Conservation (phyloP, 108 stramenopile species). For the Conticribra weissflogii region DNA sequence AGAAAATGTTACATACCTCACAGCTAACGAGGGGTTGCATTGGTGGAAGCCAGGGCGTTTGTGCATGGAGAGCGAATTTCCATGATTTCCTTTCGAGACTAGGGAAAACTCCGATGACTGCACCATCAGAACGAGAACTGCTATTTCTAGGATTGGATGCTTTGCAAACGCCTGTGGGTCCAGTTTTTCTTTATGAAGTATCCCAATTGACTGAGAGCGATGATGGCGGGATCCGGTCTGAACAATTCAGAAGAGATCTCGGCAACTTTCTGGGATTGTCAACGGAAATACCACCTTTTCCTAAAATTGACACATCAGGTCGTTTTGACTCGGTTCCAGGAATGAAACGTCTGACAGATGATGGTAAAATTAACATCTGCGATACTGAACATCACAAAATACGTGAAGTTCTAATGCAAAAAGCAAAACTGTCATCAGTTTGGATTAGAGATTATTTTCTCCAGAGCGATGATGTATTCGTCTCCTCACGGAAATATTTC, state of each 20-base stretch:
- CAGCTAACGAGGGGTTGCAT: slow-evolving; percentile 17
- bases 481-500: slow-evolving; percentile 12
- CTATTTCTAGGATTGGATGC: slow-evolving; percentile 15
- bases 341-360: slow-evolving; percentile 5
- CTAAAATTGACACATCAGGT: slow-evolving; percentile 12
- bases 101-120: slow-evolving; percentile 11
- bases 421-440: background rate
- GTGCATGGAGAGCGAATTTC: slow-evolving; percentile 24
- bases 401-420: slow-evolving; percentile 18
- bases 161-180: slow-evolving; percentile 12
- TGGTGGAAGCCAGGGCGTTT: slow-evolving; percentile 17
- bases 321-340: slow-evolving; percentile 3
- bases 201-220: slow-evolving; percentile 38
- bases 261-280: slow-evolving; percentile 21
- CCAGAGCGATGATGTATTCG: slow-evolving; percentile 16
- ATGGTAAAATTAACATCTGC: slow-evolving; percentile 20
- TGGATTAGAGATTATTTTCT: slow-evolving; percentile 31
- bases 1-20: slow-evolving; percentile 22
- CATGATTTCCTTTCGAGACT: slow-evolving; percentile 15
- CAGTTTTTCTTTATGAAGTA: slow-evolving; percentile 53
- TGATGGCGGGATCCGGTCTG: slow-evolving; percentile 3
- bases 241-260: slow-evolving; percentile 16
- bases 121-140: slow-evolving; percentile 2
- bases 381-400: slow-evolving; percentile 6
- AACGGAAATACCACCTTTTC: slow-evolving; percentile 17